These are phyloP conservation scores for Metschnikowia borealis DNA, from an alignment of 805 yeast genomes.

Conservation along the genomic window DNA sequence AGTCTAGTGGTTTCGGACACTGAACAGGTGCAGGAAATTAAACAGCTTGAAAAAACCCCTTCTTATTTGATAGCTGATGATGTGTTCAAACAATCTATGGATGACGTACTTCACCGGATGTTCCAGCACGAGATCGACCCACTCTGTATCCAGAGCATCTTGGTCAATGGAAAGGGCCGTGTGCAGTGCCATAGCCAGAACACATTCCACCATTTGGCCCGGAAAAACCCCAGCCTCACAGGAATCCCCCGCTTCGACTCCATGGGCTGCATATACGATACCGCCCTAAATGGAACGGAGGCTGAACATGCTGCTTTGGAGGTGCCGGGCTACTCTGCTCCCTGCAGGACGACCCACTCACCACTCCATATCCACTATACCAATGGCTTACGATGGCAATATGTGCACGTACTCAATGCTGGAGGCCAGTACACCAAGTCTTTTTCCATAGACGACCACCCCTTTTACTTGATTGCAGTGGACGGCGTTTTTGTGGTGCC, in stretches of 20 bases:
- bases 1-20: conserved; percentile 20
- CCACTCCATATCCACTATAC: conserved; percentile 21
- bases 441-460: conserved; percentile 31
- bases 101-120: conserved; percentile 33
- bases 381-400: conserved; percentile 21
- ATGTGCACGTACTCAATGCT: conserved; percentile 27
- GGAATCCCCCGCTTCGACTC: conserved; percentile 16
- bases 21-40: conserved; percentile 26
- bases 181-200: conserved; percentile 19
- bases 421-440: conserved; percentile 34
- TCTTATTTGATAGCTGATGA: conserved; percentile 34
- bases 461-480: conserved; percentile 26
- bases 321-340: conserved; percentile 24
- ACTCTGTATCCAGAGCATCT: conserved; percentile 27
- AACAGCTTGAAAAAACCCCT: conserved; percentile 23
- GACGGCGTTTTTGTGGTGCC: conserved; percentile 31
- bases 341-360: conserved; percentile 20
- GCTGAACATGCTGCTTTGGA: conserved; percentile 19
- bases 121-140: conserved; percentile 31
- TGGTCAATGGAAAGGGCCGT: conserved; percentile 30
- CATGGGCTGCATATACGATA: conserved; percentile 21
- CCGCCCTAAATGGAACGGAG: conserved; percentile 11
- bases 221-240: conserved; percentile 11
- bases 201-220: conserved; percentile 14
- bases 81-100: conserved; percentile 34